Evolutionary conservation across 441 rosid genomes (phyloP), one percentile per base, ranked within the genome.

Genomic region (Corymbia citriodora): DNA sequence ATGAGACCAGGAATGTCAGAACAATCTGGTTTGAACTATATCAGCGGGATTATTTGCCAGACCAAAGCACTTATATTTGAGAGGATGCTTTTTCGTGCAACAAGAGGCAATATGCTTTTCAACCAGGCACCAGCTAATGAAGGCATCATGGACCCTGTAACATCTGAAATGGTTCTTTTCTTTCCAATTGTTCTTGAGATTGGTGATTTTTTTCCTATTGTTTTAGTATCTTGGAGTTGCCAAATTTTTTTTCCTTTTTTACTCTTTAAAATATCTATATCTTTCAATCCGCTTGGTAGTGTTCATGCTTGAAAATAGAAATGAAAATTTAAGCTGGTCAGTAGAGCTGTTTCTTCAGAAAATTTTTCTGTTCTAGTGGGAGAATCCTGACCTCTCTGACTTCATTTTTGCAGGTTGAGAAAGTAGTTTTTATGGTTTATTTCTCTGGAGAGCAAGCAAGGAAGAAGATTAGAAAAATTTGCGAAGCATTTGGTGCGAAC

Each of bases 381-480:
- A 40, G 87, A 49, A 88, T 89, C 87, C 85, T 92, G 88, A 92
- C 68, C 87, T 45, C 68, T 87, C 16, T 83, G 49, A 61, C 49
- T 91, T 91, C 65, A 70, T 86, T 55, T 88, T 92, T 93, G 91
- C 95, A 98, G 99, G 96, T 97, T 90, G 96, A 96, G 93, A 98
- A 98, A 92, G 94, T 94, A 87, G 96, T 98, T 82, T 97, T 98
- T 94, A 97, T 97, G 89, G 98, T 97, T 27, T 96, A 96, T 93
- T 97, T 97, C 95, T 98, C 99, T 10, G 99, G 99, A 91, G 99
- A 98, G 94, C 99, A 97, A 93, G 98, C 99, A 90, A 96, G 96
- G 92, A 93, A 93, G 59, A 98, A 98, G 93, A 96, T 96, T 92
- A 91, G 96, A 90, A 97, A 94, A 95, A 96, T 98, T 91, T 98